Percentiles rank a stretch among this genome's conserved stretches.
Evolutionary conservation across 2,329 filamentous ascomycete genomes (phyloP).

Genomic region (Exserohilum turcica): DNA sequence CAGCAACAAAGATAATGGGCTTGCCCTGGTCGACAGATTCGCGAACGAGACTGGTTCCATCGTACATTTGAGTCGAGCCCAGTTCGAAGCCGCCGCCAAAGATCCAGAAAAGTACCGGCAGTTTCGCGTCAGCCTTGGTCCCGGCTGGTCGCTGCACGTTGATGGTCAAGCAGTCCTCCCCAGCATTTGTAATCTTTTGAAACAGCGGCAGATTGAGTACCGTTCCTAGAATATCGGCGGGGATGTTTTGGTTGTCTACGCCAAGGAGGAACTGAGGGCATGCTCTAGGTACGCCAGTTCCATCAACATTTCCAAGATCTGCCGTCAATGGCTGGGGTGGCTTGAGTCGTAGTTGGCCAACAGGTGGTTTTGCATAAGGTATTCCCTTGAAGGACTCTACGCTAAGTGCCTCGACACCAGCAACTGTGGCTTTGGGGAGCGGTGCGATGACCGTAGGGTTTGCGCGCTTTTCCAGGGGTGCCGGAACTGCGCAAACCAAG

Average conservation of each 20-base stretch:
- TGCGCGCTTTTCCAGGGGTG: constrained; percentile 52
- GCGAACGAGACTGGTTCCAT: constrained; percentile 48
- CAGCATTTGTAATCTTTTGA: constrained; percentile 44
- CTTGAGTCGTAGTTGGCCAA: constrained; percentile 68
- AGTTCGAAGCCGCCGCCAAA: constrained; percentile 52
- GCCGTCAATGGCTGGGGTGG: constrained; percentile 67
- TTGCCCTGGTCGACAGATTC: constrained; percentile 58
- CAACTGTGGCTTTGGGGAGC: constrained; percentile 59
- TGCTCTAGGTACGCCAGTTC: constrained; percentile 61
- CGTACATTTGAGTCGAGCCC: constrained; percentile 48
- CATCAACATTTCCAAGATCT: constrained; percentile 65
- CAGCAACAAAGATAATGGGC: constrained; percentile 74
- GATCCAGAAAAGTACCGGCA: constrained; percentile 58
- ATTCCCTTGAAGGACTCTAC: constrained; percentile 76
- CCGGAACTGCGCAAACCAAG: constrained; percentile 40
- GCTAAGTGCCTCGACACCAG: constrained; percentile 52
- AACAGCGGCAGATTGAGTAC: constrained; percentile 49
- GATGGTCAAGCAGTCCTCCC: constrained; percentile 53
- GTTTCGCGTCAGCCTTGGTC: constrained; percentile 43
- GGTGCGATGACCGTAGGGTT: constrained; percentile 61
- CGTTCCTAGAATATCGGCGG: constrained; percentile 44
- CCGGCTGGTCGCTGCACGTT: constrained; percentile 51
- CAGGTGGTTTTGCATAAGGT: constrained; percentile 73
- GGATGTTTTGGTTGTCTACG: constrained; percentile 46
- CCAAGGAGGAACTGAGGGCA: constrained; percentile 76